Percentiles rank a stretch among this genome's conserved stretches.
These are phyloP conservation scores for Schizochytrium sp. DNA, from an alignment of 108 stramenopile species.

Conservation along the genomic window DNA sequence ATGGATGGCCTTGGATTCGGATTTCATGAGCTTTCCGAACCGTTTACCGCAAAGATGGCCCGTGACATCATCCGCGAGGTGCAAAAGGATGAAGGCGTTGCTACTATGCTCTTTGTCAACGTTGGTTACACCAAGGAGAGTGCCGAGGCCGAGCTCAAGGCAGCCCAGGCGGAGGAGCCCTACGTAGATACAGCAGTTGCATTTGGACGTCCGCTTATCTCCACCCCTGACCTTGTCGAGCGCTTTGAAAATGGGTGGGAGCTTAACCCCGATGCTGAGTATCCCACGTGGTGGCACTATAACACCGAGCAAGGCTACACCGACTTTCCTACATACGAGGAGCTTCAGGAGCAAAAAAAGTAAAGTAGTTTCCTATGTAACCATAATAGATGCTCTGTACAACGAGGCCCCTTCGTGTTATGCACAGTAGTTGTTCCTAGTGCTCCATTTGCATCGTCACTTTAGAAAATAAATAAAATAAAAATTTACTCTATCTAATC, in stretches of 20 bases:
- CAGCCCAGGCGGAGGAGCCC: neutral
- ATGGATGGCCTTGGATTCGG: constrained; percentile 85
- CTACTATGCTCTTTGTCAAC: constrained; percentile 75
- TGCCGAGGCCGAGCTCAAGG: constrained; percentile 68
- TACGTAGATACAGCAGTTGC: constrained; percentile 41
- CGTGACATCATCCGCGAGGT: constrained; percentile 66
- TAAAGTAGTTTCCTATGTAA: too few species aligned
- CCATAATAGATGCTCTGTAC: too few species aligned
- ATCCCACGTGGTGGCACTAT: constrained; percentile 71
- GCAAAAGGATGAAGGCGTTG: constrained; percentile 69
- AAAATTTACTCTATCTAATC: too few species aligned
- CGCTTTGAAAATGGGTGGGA: constrained; percentile 78
- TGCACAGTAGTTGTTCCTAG: too few species aligned
- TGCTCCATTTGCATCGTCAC: too few species aligned
- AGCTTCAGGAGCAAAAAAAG: too few species aligned
- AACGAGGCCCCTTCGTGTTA: too few species aligned
- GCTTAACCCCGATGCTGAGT: constrained; percentile 67
- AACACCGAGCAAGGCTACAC: constrained; percentile 80
- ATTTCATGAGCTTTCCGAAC: constrained; percentile 72
- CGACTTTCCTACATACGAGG: constrained; percentile 69
- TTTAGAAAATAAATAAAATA: too few species aligned
- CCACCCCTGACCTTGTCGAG: constrained; percentile 83
- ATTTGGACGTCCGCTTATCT: constrained; percentile 83
- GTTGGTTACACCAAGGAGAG: constrained; percentile 78
- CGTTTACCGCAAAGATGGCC: constrained; percentile 70